Evolutionary conservation across 805 yeast genomes (phyloP), one percentile per base, ranked within the genome.

Genomic region (Barnettozyma sucrosica): DNA sequence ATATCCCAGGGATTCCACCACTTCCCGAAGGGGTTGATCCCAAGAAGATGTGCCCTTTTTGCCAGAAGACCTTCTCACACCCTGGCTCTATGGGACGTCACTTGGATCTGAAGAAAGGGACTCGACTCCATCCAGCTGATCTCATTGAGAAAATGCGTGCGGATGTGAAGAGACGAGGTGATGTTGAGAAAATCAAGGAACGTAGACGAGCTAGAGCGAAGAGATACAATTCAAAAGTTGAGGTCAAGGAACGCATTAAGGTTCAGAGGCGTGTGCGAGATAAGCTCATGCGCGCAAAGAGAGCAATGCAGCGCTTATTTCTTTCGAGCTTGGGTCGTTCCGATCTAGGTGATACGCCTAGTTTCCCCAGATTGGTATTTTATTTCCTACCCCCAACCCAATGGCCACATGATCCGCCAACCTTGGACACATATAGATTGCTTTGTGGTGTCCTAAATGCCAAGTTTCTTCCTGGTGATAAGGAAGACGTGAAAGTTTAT

Each of bases 81-180:
- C 76, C 79, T 7, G 83, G 84, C 2, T 76, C 82, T 0, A 64
- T 79, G 47, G 84, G 84, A 1, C 66, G 85, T 32, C 85, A 80
- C 58, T 58, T 81, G 38, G 85, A 81, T 54, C 59, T 68, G 40
- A 73, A 77, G 51, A 75, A 76, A 46, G 85, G 85, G 1, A 70
- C 79, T 9, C 56, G 67, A 1, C 46, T 62, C 14, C 85, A 80
- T 52, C 85, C 85, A 0, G 57, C 65, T 1, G 76, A 70, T 3
- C 65, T 69, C 36, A 76, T 81, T 14, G 75, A 71, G 13, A 57
- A 55, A 43, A 52, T 79, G 36, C 57, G 84, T 26, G 66, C 71
- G 0, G 68, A 73, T 40, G 83, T 79, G 23, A 74, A 74, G 38
- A 66, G 82, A 36, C 61, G 81, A 8, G 81, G 81, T 13, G 74